These are phyloP conservation scores for Globisporangium viniferum DNA, from an alignment of 352 stramenopile species.

Conservation along the genomic window DNA sequence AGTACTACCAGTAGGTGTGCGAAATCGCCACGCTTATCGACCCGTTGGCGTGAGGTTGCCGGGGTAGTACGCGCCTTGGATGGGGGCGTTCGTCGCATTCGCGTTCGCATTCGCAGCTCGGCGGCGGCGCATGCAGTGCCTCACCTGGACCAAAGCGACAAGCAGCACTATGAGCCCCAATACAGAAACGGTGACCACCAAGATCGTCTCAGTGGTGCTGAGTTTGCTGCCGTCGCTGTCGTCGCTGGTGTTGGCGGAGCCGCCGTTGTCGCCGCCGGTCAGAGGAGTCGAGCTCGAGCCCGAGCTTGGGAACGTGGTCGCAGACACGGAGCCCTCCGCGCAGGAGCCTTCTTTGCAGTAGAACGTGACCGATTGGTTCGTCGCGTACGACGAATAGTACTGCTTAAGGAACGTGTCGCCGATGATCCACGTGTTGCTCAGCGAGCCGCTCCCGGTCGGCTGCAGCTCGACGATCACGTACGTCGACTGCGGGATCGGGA, in stretches of 20 bases:
- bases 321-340: neutral
- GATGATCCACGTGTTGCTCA: slow-evolving; percentile 69
- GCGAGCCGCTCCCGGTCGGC: slow-evolving; percentile 12
- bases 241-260: neutral
- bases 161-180: slow-evolving; percentile 18
- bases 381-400: slow-evolving; percentile 70
- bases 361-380: slow-evolving; percentile 59
- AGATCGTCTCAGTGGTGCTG: slow-evolving; percentile 5
- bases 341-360: slow-evolving; percentile 34
- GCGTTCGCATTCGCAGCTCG: neutral
- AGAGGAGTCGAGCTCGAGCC: neutral
- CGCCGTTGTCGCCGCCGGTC: neutral
- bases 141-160: slow-evolving; percentile 18
- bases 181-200: slow-evolving; percentile 1
- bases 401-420: slow-evolving; percentile 75
- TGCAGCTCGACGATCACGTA: slow-evolving; percentile 43
- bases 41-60: slow-evolving; percentile 12
- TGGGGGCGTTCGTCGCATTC: neutral
- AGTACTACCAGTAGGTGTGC: too few relatives aligned
- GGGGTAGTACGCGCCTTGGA: slow-evolving; percentile 12
- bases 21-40: neutral
- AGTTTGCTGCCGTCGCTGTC: neutral
- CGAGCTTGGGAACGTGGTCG: slow-evolving; percentile 8
- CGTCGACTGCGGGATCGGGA: slow-evolving; percentile 23
- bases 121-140: neutral